Conservation (phyloP, 2,329 filamentous ascomycete species). For the Plenodomus lindquistii region DNA sequence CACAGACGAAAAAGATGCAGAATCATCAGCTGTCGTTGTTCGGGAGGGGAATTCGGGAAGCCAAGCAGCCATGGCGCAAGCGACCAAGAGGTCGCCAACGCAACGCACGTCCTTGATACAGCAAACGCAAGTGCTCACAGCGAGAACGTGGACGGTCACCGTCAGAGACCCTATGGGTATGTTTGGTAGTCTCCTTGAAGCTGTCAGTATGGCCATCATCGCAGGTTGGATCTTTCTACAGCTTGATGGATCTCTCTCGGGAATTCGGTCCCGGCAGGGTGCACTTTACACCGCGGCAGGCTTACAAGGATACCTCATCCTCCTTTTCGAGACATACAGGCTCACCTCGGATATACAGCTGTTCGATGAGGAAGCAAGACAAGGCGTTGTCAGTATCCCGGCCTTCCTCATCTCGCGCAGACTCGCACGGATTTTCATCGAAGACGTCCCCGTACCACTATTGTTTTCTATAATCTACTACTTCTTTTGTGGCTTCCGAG, state of each 20-base stretch:
- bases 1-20: constrained; percentile 14
- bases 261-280: constrained; percentile 74
- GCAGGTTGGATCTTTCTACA: constrained; percentile 74
- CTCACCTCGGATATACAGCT: constrained; percentile 74
- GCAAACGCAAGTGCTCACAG: constrained; percentile 68
- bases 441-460: constrained; percentile 74
- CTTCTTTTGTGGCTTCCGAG: constrained; percentile 76
- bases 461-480: constrained; percentile 74
- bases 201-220: constrained; percentile 70
- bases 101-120: constrained; percentile 62
- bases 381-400: constrained; percentile 70
- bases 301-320: constrained; percentile 75
- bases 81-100: constrained; percentile 5
- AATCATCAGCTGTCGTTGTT: constrained; percentile 1
- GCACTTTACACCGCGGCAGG: constrained; percentile 72
- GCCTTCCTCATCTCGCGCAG: constrained; percentile 73
- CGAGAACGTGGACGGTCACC: constrained; percentile 71
- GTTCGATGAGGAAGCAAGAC: constrained; percentile 75
- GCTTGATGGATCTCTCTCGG: constrained; percentile 66
- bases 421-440: constrained; percentile 68
- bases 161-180: constrained; percentile 78
- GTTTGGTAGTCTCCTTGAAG: constrained; percentile 70
- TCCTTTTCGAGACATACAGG: constrained; percentile 76
- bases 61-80: not conserved
- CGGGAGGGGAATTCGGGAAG: no score